Conservation (phyloP, 2,329 filamentous ascomycete species). For the Emmonsia crescens region DNA sequence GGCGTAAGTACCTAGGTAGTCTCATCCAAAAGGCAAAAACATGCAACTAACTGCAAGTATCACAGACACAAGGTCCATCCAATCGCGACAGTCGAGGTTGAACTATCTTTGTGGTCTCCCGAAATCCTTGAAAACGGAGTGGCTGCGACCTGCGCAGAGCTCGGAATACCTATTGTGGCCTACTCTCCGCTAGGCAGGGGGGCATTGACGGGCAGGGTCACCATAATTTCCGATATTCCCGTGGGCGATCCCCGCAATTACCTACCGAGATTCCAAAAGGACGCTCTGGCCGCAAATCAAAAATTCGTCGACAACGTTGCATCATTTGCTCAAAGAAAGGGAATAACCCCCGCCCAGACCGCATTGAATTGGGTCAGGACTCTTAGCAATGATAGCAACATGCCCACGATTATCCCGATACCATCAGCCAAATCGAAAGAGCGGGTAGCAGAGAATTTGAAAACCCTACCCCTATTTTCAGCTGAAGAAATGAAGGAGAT, state of each 20-base stretch:
- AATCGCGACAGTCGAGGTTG: slow-evolving; percentile 50
- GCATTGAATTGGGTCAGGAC: slow-evolving; percentile 40
- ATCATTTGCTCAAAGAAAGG: slow-evolving; percentile 36
- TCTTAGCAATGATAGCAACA: slow-evolving; percentile 32
- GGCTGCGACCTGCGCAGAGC: slow-evolving; percentile 43
- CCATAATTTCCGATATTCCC: slow-evolving; percentile 36
- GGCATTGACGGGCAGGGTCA: slow-evolving; percentile 42
- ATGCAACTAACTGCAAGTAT: neutral
- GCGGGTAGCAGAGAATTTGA: slow-evolving; percentile 27
- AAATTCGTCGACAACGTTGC: slow-evolving; percentile 38
- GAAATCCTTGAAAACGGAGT: slow-evolving; percentile 50
- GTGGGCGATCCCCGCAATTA: slow-evolving; percentile 35
- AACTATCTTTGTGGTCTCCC: slow-evolving; percentile 47
- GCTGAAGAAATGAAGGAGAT: slow-evolving; percentile 39
- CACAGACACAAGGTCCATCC: slow-evolving; percentile 40
- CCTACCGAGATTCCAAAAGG: slow-evolving; percentile 41
- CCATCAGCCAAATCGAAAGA: slow-evolving; percentile 27
- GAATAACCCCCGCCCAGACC: slow-evolving; percentile 36
- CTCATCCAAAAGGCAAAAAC: neutral
- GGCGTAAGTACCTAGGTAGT: slow-evolving; percentile 22
- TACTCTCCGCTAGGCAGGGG: slow-evolving; percentile 52
- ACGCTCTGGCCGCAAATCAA: slow-evolving; percentile 41
- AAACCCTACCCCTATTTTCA: slow-evolving; percentile 20
- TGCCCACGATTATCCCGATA: slow-evolving; percentile 33
- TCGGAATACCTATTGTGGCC: slow-evolving; percentile 47